Base-by-base conservation (phyloP, 2,329 filamentous ascomycete species). In the Achaetomium macrosporum region DNA sequence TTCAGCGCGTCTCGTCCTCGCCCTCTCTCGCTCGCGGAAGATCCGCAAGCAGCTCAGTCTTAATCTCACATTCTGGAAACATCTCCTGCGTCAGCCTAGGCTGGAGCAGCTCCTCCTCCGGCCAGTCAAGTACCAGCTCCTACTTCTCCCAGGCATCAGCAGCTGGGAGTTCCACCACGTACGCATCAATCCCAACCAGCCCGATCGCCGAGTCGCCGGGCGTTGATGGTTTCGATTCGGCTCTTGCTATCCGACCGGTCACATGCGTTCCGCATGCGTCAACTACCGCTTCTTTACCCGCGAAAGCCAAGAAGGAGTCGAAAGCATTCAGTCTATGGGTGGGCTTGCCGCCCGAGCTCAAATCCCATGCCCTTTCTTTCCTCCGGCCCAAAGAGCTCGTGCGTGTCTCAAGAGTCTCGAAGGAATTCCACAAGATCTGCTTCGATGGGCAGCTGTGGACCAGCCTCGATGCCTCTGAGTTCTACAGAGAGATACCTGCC, bases 401-500 rank as follows among this genome's bases (percentile, higher is more conserved):
- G 11, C 81, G 84, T 54, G 81, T 81, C 51, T 95, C 92, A 1
- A 74, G 82, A 16, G 87, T 93, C 17, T 92, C 84, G 65, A 90
- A 84, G 67, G 71, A 78, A 6, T 96, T 93, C 75, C 76, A 95
- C 68, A 77, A 79, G 44, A 83, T 88, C 70, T 96, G 92, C 71
- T 96, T 92, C 63, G 92, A 99, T 67, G 93, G 93, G 2, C 93
- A 99, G 71, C 73, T 97, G 15, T 99, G 93, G 93, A 84, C 83
- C 3, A 82, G 79, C 40, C 78, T 97, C 45, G 90, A 97, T 67
- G 83, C 88, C 2, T 85, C 90, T 8, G 84, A 88, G 46, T 97
- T 92, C 69, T 96, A 97, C 66, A 81, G 80, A 58, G 82, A 90
- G 48, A 97, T 97, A 59, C 86, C 92, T 0, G 88, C 87, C 19